Evolutionary conservation across 176 grass and related monocot species (phyloP).

Genomic region (Neostapfia colusana): DNA sequence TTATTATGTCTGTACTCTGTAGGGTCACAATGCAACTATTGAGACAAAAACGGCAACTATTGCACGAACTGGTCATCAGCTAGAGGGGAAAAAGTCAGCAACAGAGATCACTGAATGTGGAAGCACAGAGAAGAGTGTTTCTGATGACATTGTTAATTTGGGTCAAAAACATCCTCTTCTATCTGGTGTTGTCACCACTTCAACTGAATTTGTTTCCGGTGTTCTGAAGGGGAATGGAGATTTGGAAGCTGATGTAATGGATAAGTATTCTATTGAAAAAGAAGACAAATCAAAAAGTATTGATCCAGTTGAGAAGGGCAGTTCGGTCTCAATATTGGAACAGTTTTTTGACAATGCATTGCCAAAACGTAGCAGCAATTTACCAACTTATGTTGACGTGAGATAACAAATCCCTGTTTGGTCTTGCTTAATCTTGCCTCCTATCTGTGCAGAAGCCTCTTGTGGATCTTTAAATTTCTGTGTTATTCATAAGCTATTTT

Average conservation of each 20-base stretch:
- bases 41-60: conserved; percentile 28
- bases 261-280: conserved; percentile 59
- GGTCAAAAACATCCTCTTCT: conserved; percentile 13
- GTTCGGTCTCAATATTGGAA: conserved; percentile 73
- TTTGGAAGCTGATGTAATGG: conserved; percentile 53
- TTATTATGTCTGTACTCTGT: conserved; percentile 34
- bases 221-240: conserved; percentile 45
- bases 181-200: conserved; percentile 28
- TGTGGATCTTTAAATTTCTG: not conserved
- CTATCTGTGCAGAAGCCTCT: not conserved
- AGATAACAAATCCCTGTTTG: conserved; percentile 8
- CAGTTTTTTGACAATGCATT: conserved; percentile 77
- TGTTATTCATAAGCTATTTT: conserved; percentile 5
- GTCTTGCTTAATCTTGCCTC: conserved; percentile 16
- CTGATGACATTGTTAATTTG: conserved; percentile 34
- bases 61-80: conserved; percentile 29
- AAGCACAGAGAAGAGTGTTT: conserved; percentile 44
- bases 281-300: conserved; percentile 41
- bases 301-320: conserved; percentile 47
- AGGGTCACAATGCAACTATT: conserved; percentile 41
- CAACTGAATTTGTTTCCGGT: conserved; percentile 43
- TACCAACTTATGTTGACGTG: conserved; percentile 54
- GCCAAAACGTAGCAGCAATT: conserved; percentile 49
- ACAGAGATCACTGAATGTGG: conserved; percentile 26
- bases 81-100: conserved; percentile 45